Conservation (phyloP, 805 yeast genomes). For the Diddensiella santjacobensis region DNA sequence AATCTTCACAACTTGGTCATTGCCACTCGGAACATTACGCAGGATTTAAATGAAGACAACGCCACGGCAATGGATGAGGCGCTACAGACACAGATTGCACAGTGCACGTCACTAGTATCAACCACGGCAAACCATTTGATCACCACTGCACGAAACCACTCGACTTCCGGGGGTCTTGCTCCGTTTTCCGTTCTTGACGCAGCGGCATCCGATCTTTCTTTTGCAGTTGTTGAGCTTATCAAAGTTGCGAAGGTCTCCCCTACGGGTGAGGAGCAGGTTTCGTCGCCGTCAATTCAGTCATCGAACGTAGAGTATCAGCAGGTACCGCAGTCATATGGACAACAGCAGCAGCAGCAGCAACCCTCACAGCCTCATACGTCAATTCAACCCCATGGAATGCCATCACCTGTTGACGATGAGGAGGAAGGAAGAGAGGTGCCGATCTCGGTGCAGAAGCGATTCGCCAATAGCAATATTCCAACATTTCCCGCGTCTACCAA, state of each 20-base stretch:
- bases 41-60: constrained; percentile 23
- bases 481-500: constrained; percentile 28
- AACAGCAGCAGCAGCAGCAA: neutral
- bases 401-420: neutral
- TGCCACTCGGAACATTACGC: constrained; percentile 31
- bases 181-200: constrained; percentile 72
- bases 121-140: constrained; percentile 71
- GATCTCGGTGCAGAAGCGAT: constrained; percentile 1
- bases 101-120: constrained; percentile 43
- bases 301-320: neutral
- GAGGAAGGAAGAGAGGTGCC: neutral
- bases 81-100: constrained; percentile 21
- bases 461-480: constrained; percentile 12
- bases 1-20: constrained; percentile 34
- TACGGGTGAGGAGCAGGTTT: neutral
- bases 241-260: constrained; percentile 30
- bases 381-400: neutral
- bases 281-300: neutral
- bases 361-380: neutral
- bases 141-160: constrained; percentile 71
- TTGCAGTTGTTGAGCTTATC: constrained; percentile 45
- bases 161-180: constrained; percentile 56
- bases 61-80: constrained; percentile 12
- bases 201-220: constrained; percentile 69
- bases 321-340: too few species aligned